These are phyloP conservation scores for Angomonas desouzai DNA, from an alignment of 208 protist genomes.

Conservation along the genomic window DNA sequence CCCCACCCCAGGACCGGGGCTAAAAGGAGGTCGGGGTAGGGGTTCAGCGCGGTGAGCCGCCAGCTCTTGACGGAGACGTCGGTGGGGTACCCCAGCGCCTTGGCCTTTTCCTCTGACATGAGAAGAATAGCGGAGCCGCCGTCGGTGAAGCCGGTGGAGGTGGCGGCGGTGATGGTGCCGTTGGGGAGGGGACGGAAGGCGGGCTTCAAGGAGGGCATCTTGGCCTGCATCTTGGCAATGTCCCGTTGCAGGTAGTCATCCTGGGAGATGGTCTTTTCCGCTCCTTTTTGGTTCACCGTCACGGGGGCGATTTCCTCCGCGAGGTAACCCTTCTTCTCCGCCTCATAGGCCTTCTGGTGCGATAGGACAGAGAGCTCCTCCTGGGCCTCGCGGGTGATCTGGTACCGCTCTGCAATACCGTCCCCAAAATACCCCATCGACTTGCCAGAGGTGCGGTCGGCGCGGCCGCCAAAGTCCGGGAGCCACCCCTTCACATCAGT, in stretches of 20 bases:
- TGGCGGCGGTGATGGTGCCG: slow-evolving; percentile 81
- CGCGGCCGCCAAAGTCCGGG: slow-evolving; percentile 37
- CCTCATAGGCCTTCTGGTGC: slow-evolving; percentile 62
- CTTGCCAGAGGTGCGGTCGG: slow-evolving; percentile 81
- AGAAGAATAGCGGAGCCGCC: slow-evolving; percentile 77
- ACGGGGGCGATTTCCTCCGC: slow-evolving; percentile 69
- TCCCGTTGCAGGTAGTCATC: slow-evolving; percentile 77
- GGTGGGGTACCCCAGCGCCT: slow-evolving; percentile 65
- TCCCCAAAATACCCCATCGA: slow-evolving; percentile 90
- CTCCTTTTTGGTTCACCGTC: slow-evolving; percentile 32
- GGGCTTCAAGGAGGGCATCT: slow-evolving; percentile 65
- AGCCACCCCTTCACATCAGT: slow-evolving; percentile 65
- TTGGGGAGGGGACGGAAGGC: slow-evolving; percentile 59
- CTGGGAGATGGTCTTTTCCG: slow-evolving; percentile 26
- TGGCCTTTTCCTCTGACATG: slow-evolving; percentile 84
- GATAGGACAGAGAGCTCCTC: slow-evolving; percentile 61
- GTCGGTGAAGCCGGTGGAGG: slow-evolving; percentile 74
- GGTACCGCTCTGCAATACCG: slow-evolving; percentile 77
- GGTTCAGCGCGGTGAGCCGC: slow-evolving; percentile 79
- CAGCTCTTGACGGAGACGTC: slow-evolving; percentile 62
- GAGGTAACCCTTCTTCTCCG: slow-evolving; percentile 67
- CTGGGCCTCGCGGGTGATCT: slow-evolving; percentile 60
- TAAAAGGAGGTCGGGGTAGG: slow-evolving; percentile 83
- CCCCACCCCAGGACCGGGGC: slow-evolving; percentile 83
- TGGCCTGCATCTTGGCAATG: slow-evolving; percentile 48